phyloP scores from a whole-genome alignment of 257 asterid species.

The Nicotiana benthamiana region DNA sequence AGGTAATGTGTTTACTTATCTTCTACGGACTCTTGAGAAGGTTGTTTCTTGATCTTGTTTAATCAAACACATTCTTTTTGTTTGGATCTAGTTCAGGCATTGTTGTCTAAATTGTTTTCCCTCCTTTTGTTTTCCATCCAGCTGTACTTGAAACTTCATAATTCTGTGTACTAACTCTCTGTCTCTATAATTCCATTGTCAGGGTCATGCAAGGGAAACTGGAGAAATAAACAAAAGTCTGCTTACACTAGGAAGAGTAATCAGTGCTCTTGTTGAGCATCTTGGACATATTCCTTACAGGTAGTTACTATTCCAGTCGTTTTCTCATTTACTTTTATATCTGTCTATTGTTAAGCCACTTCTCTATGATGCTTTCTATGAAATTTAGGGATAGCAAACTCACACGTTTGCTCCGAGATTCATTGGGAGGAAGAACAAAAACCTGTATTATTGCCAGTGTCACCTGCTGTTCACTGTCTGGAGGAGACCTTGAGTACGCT shows the following conservation, averaged over 20 bases:
- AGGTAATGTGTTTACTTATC: slow-evolving; percentile 34
- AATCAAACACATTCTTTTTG: neutral
- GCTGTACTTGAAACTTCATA: neutral
- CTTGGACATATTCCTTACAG: slow-evolving; percentile 83
- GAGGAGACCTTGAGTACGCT: slow-evolving; percentile 91
- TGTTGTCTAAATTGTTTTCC: neutral
- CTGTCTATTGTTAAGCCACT: too few species aligned
- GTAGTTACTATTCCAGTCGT: slow-evolving; percentile 20
- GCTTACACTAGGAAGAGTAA: slow-evolving; percentile 82
- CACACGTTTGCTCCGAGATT: too few species aligned
- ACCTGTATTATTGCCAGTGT: too few species aligned
- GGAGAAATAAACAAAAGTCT: slow-evolving; percentile 90
- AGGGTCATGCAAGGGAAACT: slow-evolving; percentile 94
- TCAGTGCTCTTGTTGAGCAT: slow-evolving; percentile 87
- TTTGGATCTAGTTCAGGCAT: neutral
- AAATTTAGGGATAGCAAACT: too few species aligned
- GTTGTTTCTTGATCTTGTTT: slow-evolving; percentile 3
- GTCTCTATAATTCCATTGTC: neutral
- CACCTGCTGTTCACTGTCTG: slow-evolving; percentile 89
- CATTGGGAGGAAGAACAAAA: too few species aligned
- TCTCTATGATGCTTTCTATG: too few species aligned
- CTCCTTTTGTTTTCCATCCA: neutral
- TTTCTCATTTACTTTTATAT: too few species aligned
- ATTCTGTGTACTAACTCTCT: neutral
- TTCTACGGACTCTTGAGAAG: neutral